Evolutionary conservation across 75 land plant species (phyloP), one percentile per base, ranked within the genome.

Genomic region (Gnetum montanum): DNA sequence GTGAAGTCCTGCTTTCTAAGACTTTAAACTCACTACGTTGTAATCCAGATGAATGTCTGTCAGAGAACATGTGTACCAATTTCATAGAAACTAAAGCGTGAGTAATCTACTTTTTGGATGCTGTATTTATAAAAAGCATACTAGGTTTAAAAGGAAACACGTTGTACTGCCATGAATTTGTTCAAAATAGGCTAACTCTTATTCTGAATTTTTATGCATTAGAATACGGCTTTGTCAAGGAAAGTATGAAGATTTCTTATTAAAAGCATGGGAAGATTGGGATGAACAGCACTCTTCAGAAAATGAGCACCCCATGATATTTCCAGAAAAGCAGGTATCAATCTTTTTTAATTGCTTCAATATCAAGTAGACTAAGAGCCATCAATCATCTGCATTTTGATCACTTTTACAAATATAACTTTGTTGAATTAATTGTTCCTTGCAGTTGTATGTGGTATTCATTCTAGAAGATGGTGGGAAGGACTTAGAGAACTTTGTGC

Each of bases 231-330:
- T 94, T 12, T 94, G 98, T 61, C 80, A 78, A 69, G 99, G 99
- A 24, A 31, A 50, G 16, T 95, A 95, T 73, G 91, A 81, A 58
- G 34, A 67, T 34, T 40, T 56, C n/a, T 49, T 95, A 19, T 60
- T 90, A 2, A 65, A 52, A 16, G 96, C 96, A 36, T 95, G 99
- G 99, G 85, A 95, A 62, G 69, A 65, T 2, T 90, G 92, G 96
- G 96, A 95, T 78, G 76, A 59, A 23, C 40, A 67, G 25, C 65
- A 79, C 75, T 49, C 64, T 30, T 95, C 99, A 26, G 99, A 95
- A 71, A 95, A 95, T 76, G 96, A 95, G 49, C 88, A 95, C 50
- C 99, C 99, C 1, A 71, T 64, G 70, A 61, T 65, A 53, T 95
- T 95, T 62, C 72, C 78, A 10, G 81, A 76, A 33, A 60, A 90